Evolutionary conservation across 352 stramenopile species (phyloP), one percentile per base, ranked within the genome.

Genomic region (Globisporangium apiculatum): DNA sequence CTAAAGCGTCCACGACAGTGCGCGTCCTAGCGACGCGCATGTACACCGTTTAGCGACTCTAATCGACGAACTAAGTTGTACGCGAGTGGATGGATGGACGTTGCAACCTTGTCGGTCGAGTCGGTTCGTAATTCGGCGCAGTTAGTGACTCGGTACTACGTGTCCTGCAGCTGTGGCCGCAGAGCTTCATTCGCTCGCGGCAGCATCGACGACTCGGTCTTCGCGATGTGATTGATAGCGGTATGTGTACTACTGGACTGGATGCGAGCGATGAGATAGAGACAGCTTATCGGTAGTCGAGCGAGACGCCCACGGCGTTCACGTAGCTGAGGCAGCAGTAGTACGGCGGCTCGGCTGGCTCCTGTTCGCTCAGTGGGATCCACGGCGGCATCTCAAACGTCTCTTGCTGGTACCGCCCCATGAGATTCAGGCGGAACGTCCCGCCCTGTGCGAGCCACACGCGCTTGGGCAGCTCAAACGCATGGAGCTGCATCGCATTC

Each of bases 311-410:
- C 7, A 60, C 17, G 0, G 63, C 75, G 46, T 73, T 70, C 51
- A 91, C 70, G 67, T 87, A 89, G 60, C 79, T 93, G 48, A 93
- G 73, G 38, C 83, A 93, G 58, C 74, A 84, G 55, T 89, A 93
- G 57, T 88, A 93, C 14, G 76, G 68, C 38, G 68, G 66, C n/a
- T 65, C 47, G 15, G 48, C 51, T 9, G 57, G 57, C 43, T 62
- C 57, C 31, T 77, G 62, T 36, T 85, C 55, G 62, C 83, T 71
- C 45, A 71, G 65, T 15, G 75, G 56, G 62, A 86, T 76, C 68
- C 70, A 84, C 53, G 60, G 71, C 4, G 64, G 69, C 48, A 86
- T 65, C 46, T 86, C 77, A 36, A 77, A 64, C n/a, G 65, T 68
- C 50, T 67, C 71, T 18, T 74, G 72, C 51, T 88, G 73, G 45